A percentile compares a stretch with the other conserved stretches of the same genome.
These are phyloP conservation scores for Psidium friedrichsthalianum DNA, from an alignment of 345 rosid species.

Conservation along the genomic window DNA sequence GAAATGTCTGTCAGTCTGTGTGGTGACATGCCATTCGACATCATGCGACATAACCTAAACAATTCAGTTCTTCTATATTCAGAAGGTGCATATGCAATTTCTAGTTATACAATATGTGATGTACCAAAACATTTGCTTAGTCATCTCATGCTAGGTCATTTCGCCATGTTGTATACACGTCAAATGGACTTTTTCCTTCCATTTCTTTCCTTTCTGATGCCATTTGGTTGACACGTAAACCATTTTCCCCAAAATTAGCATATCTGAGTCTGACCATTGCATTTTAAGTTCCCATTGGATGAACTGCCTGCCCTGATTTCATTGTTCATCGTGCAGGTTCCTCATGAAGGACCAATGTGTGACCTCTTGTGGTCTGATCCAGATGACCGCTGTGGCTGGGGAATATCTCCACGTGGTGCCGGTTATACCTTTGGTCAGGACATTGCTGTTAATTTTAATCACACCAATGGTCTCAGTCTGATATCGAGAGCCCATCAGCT, in stretches of 20 bases:
- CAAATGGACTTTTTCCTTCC: not conserved
- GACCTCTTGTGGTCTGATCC: conserved; percentile 99
- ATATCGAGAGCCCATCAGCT: conserved; percentile 95
- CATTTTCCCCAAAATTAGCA: not conserved
- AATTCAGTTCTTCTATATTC: not conserved
- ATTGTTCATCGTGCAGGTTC: conserved; percentile 42
- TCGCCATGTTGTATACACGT: not conserved
- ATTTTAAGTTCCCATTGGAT: not conserved
- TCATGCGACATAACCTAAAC: not conserved
- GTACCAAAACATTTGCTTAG: not conserved
- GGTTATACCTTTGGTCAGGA: conserved; percentile 95
- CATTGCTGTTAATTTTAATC: conserved; percentile 75
- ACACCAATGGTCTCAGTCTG: conserved; percentile 75
- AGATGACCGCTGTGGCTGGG: conserved; percentile 95
- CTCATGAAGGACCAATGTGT: conserved; percentile 98
- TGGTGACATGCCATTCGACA: not conserved
- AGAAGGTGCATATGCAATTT: not conserved
- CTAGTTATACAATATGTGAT: not conserved
- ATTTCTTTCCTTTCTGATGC: not conserved
- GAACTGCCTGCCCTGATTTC: not conserved
- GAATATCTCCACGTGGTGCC: conserved; percentile 94
- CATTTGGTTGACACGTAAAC: not conserved
- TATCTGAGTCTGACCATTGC: not conserved
- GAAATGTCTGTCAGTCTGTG: not conserved
- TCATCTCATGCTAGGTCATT: not conserved